Evolutionary conservation across 441 rosid genomes (phyloP).

Genomic region (Adansonia gregorii): DNA sequence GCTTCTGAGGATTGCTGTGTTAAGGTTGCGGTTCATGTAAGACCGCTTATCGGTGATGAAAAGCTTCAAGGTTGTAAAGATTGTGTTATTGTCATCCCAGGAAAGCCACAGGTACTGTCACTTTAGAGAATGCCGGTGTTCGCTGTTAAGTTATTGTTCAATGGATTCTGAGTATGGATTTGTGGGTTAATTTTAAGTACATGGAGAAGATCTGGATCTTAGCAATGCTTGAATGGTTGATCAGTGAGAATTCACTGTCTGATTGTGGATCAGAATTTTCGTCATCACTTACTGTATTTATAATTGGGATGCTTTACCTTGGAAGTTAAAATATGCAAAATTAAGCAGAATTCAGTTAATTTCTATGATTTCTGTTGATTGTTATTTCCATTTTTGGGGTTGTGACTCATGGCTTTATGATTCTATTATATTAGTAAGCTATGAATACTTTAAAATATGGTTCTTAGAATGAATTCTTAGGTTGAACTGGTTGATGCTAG

Average conservation of each 20-base stretch:
- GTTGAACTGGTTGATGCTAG: constrained; percentile 10
- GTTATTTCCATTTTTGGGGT: background rate
- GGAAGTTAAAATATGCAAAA: constrained; percentile 23
- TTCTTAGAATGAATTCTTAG: background rate
- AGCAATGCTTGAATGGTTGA: constrained; percentile 24
- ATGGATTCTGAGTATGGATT: background rate
- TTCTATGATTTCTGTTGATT: constrained; percentile 20
- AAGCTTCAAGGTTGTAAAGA: constrained; percentile 91
- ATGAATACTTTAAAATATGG: background rate
- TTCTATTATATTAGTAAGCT: constrained; percentile 11
- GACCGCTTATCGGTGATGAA: constrained; percentile 97
- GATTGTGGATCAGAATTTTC: constrained; percentile 39
- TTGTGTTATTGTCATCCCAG: constrained; percentile 81
- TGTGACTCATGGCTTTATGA: background rate
- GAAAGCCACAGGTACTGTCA: constrained; percentile 90
- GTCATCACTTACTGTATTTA: constrained; percentile 34
- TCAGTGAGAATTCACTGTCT: constrained; percentile 31
- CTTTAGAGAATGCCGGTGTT: constrained; percentile 36
- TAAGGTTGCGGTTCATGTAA: constrained; percentile 89
- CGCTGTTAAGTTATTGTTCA: constrained; percentile 24
- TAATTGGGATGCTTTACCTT: constrained; percentile 28
- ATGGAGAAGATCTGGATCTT: constrained; percentile 63
- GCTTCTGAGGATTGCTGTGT: constrained; percentile 83
- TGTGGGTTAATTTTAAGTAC: constrained; percentile 13
- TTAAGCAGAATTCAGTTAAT: constrained; percentile 24